Conservation (phyloP, 169 alveolate genomes). For the Plasmodium knowlesi region DNA sequence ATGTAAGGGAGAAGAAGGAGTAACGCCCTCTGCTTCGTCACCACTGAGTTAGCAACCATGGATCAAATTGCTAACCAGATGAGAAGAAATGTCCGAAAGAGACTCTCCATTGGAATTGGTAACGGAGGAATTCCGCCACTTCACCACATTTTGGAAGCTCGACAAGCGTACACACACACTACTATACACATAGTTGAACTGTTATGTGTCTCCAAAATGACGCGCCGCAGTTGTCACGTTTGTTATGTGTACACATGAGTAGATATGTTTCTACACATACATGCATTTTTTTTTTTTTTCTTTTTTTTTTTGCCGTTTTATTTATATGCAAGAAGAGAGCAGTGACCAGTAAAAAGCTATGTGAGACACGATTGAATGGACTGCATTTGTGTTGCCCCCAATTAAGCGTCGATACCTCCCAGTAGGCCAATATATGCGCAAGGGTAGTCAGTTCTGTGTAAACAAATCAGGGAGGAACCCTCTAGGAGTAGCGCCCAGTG, state of each 20-base stretch:
- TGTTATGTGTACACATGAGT: background rate
- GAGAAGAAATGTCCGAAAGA: background rate
- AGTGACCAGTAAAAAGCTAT: background rate
- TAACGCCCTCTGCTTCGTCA: background rate
- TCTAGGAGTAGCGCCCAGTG: too few species aligned
- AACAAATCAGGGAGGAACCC: too few species aligned
- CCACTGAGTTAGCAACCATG: background rate
- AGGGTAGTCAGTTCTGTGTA: too few species aligned
- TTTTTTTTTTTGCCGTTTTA: background rate
- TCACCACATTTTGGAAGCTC: too few species aligned
- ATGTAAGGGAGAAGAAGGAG: background rate
- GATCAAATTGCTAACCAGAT: background rate
- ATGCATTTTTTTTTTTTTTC: background rate
- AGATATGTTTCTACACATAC: background rate
- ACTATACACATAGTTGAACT: background rate
- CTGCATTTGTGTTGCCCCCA: background rate
- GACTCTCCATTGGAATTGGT: background rate
- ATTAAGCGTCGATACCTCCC: background rate
- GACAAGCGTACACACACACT: too few species aligned
- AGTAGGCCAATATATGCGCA: too few species aligned
- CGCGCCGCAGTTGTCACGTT: background rate
- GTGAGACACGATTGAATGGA: background rate
- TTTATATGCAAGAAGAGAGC: background rate
- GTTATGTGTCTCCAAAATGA: background rate
- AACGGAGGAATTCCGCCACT: background rate